A percentile compares a stretch with the other conserved stretches of the same genome.
Evolutionary conservation across 1,284 basidiomycete species (phyloP).

Genomic region (Meripilus lineatus): DNA sequence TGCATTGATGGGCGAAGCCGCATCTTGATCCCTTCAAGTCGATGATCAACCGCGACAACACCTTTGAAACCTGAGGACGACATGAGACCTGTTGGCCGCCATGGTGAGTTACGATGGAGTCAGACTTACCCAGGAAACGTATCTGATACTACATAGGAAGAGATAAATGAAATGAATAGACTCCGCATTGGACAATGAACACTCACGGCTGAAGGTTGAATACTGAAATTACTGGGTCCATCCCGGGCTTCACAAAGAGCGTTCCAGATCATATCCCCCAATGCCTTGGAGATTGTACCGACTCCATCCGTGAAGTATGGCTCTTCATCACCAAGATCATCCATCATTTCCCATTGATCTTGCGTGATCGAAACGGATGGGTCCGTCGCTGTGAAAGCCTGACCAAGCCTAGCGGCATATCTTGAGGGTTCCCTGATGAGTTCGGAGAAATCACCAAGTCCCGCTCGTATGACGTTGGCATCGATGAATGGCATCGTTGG

Average conservation of each 20-base stretch:
- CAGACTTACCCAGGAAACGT: constrained; percentile 56
- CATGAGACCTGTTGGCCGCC: neutral
- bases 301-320: constrained; percentile 70
- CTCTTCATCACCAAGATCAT: constrained; percentile 42
- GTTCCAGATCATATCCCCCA: constrained; percentile 55
- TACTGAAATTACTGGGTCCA: constrained; percentile 22
- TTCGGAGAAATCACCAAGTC: constrained; percentile 59
- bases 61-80: constrained; percentile 57
- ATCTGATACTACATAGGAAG: constrained; percentile 59
- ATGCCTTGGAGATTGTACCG: constrained; percentile 63
- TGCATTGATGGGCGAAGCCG: constrained; percentile 64
- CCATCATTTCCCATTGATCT: constrained; percentile 56
- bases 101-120: neutral
- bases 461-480: constrained; percentile 50
- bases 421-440: constrained; percentile 64
- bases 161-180: neutral
- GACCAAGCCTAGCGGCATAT: constrained; percentile 75
- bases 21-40: constrained; percentile 54
- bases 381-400: constrained; percentile 79
- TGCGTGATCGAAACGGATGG: constrained; percentile 53
- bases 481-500: constrained; percentile 38
- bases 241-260: constrained; percentile 42
- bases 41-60: constrained; percentile 57
- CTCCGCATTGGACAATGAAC: neutral
- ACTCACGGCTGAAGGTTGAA: constrained; percentile 59